A percentile compares a stretch with the other conserved stretches of the same genome.
These are phyloP conservation scores for Stagonosporopsis rhizophila DNA, from an alignment of 2,329 filamentous ascomycete genomes.

Conservation along the genomic window DNA sequence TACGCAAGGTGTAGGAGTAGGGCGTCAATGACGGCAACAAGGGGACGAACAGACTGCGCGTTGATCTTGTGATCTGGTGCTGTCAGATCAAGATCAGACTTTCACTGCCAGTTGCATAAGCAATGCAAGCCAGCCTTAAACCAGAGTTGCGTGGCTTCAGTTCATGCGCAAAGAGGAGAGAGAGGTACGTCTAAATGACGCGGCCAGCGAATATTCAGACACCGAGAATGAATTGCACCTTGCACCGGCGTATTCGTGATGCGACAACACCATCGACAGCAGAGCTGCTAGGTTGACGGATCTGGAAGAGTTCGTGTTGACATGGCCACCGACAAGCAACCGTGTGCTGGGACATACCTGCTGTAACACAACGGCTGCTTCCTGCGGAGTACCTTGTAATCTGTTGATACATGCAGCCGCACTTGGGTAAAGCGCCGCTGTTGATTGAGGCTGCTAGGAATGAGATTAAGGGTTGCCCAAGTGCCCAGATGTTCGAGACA, in stretches of 20 bases:
- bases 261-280: not conserved
- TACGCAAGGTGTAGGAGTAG: constrained; percentile 5
- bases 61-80: not conserved
- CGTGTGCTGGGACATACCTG: constrained; percentile 1
- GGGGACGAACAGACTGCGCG: not conserved
- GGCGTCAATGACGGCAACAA: constrained; percentile 1
- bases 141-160: constrained; percentile 3
- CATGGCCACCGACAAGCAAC: constrained; percentile 9
- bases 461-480: constrained; percentile 15
- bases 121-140: constrained; percentile 2
- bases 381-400: constrained; percentile 13
- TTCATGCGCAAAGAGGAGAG: constrained; percentile 1
- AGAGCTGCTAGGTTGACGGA: not conserved
- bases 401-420: constrained; percentile 24
- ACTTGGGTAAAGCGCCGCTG: constrained; percentile 18
- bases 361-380: constrained; percentile 1
- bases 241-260: not conserved
- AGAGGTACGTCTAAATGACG: not conserved
- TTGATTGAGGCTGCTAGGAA: constrained; percentile 13
- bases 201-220: not conserved
- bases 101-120: constrained; percentile 2
- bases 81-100: not conserved
- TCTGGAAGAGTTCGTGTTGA: constrained; percentile 3
- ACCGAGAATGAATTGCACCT: constrained; percentile 1
- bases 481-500: constrained; percentile 7